Percentiles rank a stretch among this genome's conserved stretches.
phyloP scores from a whole-genome alignment of 768 basidiomycete species.

The Polyporus arcularius region DNA sequence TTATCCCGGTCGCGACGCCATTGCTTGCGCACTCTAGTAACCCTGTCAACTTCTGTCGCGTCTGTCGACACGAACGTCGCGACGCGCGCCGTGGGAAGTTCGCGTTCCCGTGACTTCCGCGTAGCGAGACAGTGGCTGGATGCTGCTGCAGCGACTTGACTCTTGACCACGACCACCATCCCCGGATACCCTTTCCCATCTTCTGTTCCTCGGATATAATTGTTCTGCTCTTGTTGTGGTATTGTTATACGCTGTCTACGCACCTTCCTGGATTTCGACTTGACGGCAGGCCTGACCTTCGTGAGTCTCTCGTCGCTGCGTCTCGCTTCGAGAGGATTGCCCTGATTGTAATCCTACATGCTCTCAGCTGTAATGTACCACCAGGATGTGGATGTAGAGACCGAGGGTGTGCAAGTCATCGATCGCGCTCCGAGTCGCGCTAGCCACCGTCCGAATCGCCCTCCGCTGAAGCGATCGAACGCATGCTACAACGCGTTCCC shows the following conservation, averaged over 20 bases:
- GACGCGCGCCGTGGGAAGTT: neutral
- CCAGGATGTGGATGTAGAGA: neutral
- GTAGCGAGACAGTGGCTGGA: neutral
- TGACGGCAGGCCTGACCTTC: too few species aligned
- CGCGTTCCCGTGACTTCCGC: constrained; percentile 2
- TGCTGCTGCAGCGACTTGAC: neutral
- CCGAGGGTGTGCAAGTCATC: neutral
- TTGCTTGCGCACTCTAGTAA: too few species aligned
- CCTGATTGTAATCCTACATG: too few species aligned
- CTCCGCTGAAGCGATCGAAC: constrained; percentile 7
- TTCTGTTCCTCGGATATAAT: neutral
- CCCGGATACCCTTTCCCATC: neutral
- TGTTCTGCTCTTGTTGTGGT: too few species aligned
- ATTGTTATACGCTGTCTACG: too few species aligned
- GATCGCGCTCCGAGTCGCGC: constrained; percentile 13
- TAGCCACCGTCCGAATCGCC: constrained; percentile 6
- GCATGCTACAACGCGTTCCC: constrained; percentile 6
- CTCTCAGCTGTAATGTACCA: neutral
- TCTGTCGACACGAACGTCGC: too few species aligned
- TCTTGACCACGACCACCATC: neutral
- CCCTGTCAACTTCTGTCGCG: too few species aligned
- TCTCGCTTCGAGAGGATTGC: too few species aligned
- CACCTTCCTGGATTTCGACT: too few species aligned
- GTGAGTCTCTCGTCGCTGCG: too few species aligned
- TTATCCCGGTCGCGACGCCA: too few species aligned